These are phyloP conservation scores for Ormosia semicastrata DNA, from an alignment of 306 rosid species.

Conservation along the genomic window DNA sequence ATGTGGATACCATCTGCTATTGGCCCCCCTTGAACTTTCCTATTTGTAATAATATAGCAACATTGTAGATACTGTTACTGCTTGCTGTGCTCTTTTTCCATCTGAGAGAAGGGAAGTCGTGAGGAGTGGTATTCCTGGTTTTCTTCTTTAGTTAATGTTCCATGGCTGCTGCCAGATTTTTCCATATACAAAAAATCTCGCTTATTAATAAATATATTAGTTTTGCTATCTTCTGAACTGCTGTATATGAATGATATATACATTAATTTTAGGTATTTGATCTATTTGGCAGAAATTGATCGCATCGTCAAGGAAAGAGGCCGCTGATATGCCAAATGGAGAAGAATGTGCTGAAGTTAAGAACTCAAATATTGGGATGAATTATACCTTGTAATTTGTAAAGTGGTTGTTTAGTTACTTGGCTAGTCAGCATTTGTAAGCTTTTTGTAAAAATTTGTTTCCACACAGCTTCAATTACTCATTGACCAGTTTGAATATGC, in stretches of 20 bases:
- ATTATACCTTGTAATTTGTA: constrained; percentile 16
- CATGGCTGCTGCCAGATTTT: neutral
- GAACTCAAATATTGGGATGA: neutral
- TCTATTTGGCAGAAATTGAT: constrained; percentile 19
- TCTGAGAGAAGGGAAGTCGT: neutral
- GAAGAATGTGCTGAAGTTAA: constrained; percentile 17
- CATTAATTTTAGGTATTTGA: neutral
- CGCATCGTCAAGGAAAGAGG: neutral
- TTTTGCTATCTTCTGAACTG: neutral
- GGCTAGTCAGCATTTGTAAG: neutral
- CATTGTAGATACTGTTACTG: neutral
- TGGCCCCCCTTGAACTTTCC: neutral
- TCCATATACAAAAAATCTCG: neutral
- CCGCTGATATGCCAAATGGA: neutral
- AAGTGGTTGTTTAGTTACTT: constrained; percentile 23
- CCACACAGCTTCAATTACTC: neutral
- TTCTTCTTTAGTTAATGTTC: neutral
- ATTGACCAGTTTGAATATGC: constrained; percentile 17
- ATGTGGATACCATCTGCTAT: neutral
- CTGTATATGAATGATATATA: neutral
- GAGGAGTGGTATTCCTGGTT: constrained; percentile 13
- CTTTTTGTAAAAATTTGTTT: constrained; percentile 16
- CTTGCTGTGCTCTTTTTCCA: neutral
- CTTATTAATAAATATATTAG: neutral
- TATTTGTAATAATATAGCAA: neutral